Percentiles rank a stretch among this genome's conserved stretches.
Evolutionary conservation across 495 filamentous ascomycete species (phyloP).

Genomic region (Hypoxylon fragiforme): DNA sequence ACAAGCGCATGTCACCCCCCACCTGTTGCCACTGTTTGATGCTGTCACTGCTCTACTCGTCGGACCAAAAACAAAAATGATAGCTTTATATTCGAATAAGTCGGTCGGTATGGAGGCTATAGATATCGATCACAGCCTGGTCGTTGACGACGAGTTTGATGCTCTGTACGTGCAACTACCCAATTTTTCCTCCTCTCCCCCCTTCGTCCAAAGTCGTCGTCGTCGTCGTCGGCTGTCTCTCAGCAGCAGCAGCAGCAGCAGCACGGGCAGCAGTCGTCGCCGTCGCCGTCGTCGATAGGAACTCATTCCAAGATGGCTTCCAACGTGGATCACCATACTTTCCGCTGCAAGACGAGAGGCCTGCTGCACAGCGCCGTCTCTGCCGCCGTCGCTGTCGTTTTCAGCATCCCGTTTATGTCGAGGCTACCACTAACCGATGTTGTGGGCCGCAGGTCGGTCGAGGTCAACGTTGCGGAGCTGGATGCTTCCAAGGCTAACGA

Average conservation of each 20-base stretch:
- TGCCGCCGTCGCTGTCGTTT: constrained; percentile 19
- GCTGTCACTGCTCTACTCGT: constrained; percentile 30
- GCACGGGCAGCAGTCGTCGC: background rate
- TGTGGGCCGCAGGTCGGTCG: constrained; percentile 33
- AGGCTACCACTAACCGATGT: constrained; percentile 22
- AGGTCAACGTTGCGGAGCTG: constrained; percentile 30
- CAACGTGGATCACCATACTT: constrained; percentile 11
- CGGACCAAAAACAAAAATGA: constrained; percentile 13
- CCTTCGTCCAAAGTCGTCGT: background rate
- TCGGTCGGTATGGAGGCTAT: constrained; percentile 35
- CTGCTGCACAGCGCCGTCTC: constrained; percentile 22
- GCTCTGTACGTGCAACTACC: constrained; percentile 45
- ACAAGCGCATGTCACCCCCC: constrained; percentile 10
- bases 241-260: too few species aligned
- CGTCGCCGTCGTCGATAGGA: too few species aligned
- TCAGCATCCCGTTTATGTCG: constrained; percentile 23
- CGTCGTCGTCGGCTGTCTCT: too few species aligned
- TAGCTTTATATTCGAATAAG: constrained; percentile 1
- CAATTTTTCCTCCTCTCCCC: constrained; percentile 18
- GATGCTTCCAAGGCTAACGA: constrained; percentile 16
- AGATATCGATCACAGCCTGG: constrained; percentile 42
- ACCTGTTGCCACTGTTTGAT: constrained; percentile 13
- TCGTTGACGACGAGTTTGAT: constrained; percentile 52
- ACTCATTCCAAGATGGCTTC: background rate
- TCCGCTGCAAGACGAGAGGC: constrained; percentile 21